Conservation (phyloP, 1,284 basidiomycete species). For the Rhizoctonia solani region DNA sequence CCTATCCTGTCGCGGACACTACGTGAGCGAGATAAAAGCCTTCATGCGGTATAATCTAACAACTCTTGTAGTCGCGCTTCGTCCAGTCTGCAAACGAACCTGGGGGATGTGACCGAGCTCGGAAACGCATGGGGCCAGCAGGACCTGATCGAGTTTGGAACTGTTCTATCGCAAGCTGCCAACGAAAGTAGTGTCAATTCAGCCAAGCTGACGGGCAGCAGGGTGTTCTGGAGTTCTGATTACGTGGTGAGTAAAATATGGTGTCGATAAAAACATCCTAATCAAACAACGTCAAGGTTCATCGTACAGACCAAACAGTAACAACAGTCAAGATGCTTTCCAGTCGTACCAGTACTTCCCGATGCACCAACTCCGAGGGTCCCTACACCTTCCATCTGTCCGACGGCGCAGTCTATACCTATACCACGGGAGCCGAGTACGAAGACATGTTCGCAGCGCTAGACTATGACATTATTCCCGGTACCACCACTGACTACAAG, state of each 20-base stretch:
- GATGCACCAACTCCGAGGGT: constrained; percentile 66
- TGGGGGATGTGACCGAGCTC: constrained; percentile 15
- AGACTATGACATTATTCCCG: constrained; percentile 78
- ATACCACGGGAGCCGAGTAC: constrained; percentile 65
- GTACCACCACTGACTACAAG: constrained; percentile 63
- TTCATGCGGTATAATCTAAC: not conserved
- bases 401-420: constrained; percentile 65
- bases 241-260: constrained; percentile 57
- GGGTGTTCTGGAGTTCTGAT: constrained; percentile 69
- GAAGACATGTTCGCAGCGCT: constrained; percentile 67
- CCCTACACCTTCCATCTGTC: constrained; percentile 67
- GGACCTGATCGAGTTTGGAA: constrained; percentile 42
- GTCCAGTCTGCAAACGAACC: constrained; percentile 18
- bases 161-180: constrained; percentile 21
- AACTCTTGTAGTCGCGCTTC: not conserved
- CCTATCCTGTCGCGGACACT: constrained; percentile 25
- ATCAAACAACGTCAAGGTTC: constrained; percentile 52
- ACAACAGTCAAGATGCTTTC: constrained; percentile 69
- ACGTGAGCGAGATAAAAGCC: not conserved
- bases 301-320: constrained; percentile 60
- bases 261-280: not conserved
- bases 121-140: constrained; percentile 36
- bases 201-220: constrained; percentile 61
- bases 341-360: constrained; percentile 61
- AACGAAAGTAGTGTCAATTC: constrained; percentile 57